These are phyloP conservation scores for Globisporangium nagaii DNA, from an alignment of 352 stramenopile species.

Conservation along the genomic window DNA sequence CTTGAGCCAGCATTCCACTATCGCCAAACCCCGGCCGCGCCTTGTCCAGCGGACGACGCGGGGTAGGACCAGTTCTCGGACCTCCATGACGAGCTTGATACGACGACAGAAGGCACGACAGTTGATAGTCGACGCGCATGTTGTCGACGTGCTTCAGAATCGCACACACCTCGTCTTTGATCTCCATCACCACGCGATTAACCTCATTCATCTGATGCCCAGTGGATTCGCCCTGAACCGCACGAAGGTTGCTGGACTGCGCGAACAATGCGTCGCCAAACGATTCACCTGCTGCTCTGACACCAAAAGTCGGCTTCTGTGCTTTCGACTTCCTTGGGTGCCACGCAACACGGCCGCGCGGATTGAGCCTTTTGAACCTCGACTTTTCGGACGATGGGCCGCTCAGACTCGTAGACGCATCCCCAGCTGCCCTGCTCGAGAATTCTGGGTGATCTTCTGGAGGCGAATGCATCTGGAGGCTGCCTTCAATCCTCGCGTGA, in stretches of 20 bases:
- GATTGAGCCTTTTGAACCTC: neutral
- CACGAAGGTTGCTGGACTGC: neutral
- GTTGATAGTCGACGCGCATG: constrained; percentile 57
- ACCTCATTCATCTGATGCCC: constrained; percentile 34
- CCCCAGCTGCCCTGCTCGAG: neutral
- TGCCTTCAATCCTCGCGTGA: neutral
- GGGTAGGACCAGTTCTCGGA: neutral
- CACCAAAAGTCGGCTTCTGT: neutral
- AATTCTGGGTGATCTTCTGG: neutral
- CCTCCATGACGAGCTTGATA: constrained; percentile 29
- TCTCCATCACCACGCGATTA: constrained; percentile 59
- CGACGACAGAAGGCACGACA: constrained; percentile 45
- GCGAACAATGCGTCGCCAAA: neutral
- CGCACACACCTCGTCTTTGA: constrained; percentile 67
- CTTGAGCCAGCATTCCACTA: constrained; percentile 2
- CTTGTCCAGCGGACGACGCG: constrained; percentile 2
- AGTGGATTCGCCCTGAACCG: constrained; percentile 1
- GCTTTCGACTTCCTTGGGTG: neutral
- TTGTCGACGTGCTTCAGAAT: constrained; percentile 55
- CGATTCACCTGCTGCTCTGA: neutral
- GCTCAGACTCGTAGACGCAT: neutral
- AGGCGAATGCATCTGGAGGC: neutral
- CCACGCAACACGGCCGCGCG: neutral
- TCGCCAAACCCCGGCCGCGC: neutral
- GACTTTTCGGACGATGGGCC: neutral